Conservation (phyloP, 441 rosid species). For the Isatis lusitanica region DNA sequence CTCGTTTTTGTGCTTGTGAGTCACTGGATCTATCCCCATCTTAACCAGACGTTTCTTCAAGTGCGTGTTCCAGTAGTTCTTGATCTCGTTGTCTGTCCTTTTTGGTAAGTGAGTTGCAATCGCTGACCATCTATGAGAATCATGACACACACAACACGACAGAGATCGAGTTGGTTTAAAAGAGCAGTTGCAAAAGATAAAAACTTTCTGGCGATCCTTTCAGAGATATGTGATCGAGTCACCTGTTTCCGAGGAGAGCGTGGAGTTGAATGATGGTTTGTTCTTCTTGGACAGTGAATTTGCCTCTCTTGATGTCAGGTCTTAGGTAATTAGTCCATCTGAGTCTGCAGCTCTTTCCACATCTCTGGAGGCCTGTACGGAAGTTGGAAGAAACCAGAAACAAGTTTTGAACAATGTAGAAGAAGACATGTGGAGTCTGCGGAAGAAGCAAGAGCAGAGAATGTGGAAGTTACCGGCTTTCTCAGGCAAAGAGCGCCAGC, state of each 20-base stretch:
- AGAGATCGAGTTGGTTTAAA: not conserved
- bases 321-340: conserved; percentile 98
- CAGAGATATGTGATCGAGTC: not conserved
- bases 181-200: not conserved
- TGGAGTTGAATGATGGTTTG: conserved; percentile 98
- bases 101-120: conserved; percentile 92
- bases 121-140: conserved; percentile 78
- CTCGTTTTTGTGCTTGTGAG: conserved; percentile 89
- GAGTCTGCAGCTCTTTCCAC: conserved; percentile 98
- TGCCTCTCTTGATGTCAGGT: conserved; percentile 96
- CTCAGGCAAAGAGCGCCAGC: conserved; percentile 91
- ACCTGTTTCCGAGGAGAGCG: conserved; percentile 98
- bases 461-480: conserved; percentile 72
- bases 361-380: conserved; percentile 80
- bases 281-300: conserved; percentile 92
- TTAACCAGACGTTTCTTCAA: conserved; percentile 81
- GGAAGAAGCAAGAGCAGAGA: not conserved
- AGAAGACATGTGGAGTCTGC: not conserved
- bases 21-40: conserved; percentile 99
- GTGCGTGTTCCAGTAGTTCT: conserved; percentile 98
- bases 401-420: not conserved
- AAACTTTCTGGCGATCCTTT: not conserved
- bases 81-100: conserved; percentile 95
- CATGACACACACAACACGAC: not conserved
- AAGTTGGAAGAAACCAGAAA: not conserved